Evolutionary conservation across 768 basidiomycete genomes (phyloP).

Genomic region (Infundibulicybe gibba): DNA sequence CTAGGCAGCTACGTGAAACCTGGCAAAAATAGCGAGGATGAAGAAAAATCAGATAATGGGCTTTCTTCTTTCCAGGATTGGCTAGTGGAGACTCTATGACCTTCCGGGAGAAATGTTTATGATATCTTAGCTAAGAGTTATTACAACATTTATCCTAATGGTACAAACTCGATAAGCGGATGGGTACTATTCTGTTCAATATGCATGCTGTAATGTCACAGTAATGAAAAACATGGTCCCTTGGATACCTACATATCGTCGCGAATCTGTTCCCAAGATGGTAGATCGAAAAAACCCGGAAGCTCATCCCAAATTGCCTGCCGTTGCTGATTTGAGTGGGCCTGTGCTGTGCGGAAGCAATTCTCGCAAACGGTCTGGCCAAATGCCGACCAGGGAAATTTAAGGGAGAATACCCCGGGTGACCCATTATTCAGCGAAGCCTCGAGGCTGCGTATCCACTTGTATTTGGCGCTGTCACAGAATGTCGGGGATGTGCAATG

Average conservation of each 20-base stretch:
- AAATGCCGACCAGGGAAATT: not conserved
- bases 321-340: slow-evolving; percentile 1
- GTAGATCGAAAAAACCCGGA: slow-evolving; percentile 9
- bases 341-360: not conserved
- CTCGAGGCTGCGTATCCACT: not conserved
- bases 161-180: too few relatives aligned
- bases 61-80: slow-evolving; percentile 42
- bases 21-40: slow-evolving; percentile 15
- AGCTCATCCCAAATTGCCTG: slow-evolving; percentile 9
- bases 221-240: too few relatives aligned
- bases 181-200: too few relatives aligned
- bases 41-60: slow-evolving; percentile 38
- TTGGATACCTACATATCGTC: too few relatives aligned
- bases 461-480: not conserved
- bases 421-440: too few relatives aligned
- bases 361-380: not conserved
- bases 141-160: too few relatives aligned
- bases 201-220: too few relatives aligned
- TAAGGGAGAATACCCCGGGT: not conserved
- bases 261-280: slow-evolving; percentile 7
- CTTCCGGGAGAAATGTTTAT: too few relatives aligned
- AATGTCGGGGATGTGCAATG: not conserved
- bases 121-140: too few relatives aligned
- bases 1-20: slow-evolving; percentile 51
- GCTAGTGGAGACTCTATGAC: slow-evolving; percentile 39